Evolutionary conservation across 208 protist genomes (phyloP).

Genomic region (Trypanosoma boissoni): DNA sequence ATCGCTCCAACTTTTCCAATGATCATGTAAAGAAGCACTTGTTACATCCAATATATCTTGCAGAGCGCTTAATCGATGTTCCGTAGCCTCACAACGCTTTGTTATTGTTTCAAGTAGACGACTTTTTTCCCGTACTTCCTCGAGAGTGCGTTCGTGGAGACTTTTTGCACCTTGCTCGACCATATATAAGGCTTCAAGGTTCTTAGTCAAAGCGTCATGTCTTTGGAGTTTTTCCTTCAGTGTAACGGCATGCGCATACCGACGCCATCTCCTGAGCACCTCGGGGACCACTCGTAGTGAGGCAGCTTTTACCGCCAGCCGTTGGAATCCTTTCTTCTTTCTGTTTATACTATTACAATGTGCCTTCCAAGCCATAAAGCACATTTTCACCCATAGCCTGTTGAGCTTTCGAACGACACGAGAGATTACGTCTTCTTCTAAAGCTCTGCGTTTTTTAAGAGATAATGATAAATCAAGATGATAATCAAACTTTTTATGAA

Average conservation of each 20-base stretch:
- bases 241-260: conserved; percentile 68
- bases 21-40: conserved; percentile 43
- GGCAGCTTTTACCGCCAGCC: conserved; percentile 43
- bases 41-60: conserved; percentile 58
- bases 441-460: conserved; percentile 33
- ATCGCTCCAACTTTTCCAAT: conserved; percentile 71
- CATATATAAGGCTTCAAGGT: conserved; percentile 66
- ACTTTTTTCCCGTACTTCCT: conserved; percentile 74
- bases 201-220: conserved; percentile 37
- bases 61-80: conserved; percentile 37
- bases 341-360: conserved; percentile 50
- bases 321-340: conserved; percentile 59
- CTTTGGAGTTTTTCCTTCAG: conserved; percentile 57
- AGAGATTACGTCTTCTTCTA: conserved; percentile 69
- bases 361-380: conserved; percentile 76
- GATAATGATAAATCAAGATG: conserved; percentile 32
- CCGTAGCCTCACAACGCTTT: conserved; percentile 41
- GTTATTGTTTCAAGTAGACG: conserved; percentile 43
- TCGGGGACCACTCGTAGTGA: conserved; percentile 41
- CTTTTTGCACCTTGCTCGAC: conserved; percentile 63
- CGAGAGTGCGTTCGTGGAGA: conserved; percentile 52
- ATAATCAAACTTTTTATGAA: conserved; percentile 47
- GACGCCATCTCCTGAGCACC: conserved; percentile 66
- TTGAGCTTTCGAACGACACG: conserved; percentile 68
- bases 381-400: conserved; percentile 78